Conservation (phyloP, 345 rosid species). For the Luvunga scandens region DNA sequence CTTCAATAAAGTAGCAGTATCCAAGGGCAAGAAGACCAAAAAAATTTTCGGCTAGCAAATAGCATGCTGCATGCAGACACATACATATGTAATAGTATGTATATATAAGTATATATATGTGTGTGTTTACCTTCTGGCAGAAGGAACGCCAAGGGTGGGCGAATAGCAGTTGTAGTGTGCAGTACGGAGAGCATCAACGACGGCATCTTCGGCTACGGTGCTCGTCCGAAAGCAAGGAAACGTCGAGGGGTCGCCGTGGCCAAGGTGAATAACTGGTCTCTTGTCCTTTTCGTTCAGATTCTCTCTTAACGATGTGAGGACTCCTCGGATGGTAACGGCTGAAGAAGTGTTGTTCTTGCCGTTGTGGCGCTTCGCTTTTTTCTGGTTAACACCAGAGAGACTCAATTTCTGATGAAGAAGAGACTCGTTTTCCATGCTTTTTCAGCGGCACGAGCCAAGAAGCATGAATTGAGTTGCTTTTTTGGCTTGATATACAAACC, state of each 20-base stretch:
- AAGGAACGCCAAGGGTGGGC: constrained; percentile 45
- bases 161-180: constrained; percentile 54
- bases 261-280: constrained; percentile 45
- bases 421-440: too few species aligned
- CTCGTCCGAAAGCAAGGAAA: constrained; percentile 59
- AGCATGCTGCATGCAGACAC: too few species aligned
- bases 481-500: too few species aligned
- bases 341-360: constrained; percentile 11
- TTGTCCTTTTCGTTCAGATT: constrained; percentile 40
- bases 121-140: constrained; percentile 50
- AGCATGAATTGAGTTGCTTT: too few species aligned
- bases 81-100: background rate
- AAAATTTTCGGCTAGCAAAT: too few species aligned
- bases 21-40: too few species aligned
- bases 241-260: constrained; percentile 76
- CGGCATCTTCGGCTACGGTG: constrained; percentile 53
- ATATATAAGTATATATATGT: background rate
- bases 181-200: constrained; percentile 48
- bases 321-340: constrained; percentile 37
- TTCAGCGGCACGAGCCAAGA: too few species aligned
- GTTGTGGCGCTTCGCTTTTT: too few species aligned
- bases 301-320: constrained; percentile 30
- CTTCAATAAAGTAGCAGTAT: too few species aligned
- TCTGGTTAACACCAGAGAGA: too few species aligned
- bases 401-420: too few species aligned